Percentiles rank a stretch among this genome's conserved stretches.
phyloP scores from a whole-genome alignment of 352 stramenopile genomes.

The Pythium brassicae region DNA sequence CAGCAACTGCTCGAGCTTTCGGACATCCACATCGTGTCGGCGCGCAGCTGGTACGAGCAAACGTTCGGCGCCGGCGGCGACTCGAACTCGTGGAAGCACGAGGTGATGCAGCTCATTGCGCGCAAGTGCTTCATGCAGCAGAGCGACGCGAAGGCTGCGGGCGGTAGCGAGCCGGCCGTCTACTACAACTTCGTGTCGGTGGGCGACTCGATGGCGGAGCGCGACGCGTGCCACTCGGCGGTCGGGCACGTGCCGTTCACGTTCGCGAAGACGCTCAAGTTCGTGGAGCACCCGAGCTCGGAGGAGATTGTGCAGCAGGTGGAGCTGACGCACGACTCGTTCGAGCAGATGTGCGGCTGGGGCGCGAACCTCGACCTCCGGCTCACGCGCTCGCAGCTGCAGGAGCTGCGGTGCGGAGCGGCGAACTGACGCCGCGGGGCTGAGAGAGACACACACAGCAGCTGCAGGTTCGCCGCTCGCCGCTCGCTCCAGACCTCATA shows the following conservation, averaged over 20 bases:
- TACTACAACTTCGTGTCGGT: slow-evolving; percentile 84
- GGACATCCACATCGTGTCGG: slow-evolving; percentile 85
- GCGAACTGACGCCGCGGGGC: slow-evolving; percentile 6
- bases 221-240: slow-evolving; percentile 74
- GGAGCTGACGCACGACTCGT: slow-evolving; percentile 76
- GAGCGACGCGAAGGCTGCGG: slow-evolving; percentile 3
- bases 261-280: slow-evolving; percentile 86
- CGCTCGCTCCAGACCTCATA: not conserved
- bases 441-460: too few relatives aligned
- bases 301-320: slow-evolving; percentile 84
- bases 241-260: slow-evolving; percentile 57
- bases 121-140: slow-evolving; percentile 67
- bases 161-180: slow-evolving; percentile 14
- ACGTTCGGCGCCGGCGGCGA: slow-evolving; percentile 75
- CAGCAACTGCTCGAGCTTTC: slow-evolving; percentile 58
- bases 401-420: slow-evolving; percentile 46
- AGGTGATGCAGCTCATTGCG: slow-evolving; percentile 85
- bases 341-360: slow-evolving; percentile 85
- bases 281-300: slow-evolving; percentile 72
- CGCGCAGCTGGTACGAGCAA: slow-evolving; percentile 83
- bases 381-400: slow-evolving; percentile 73
- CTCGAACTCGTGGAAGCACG: slow-evolving; percentile 79
- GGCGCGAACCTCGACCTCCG: slow-evolving; percentile 67
- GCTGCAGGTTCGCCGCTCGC: not conserved
- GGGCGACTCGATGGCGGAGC: slow-evolving; percentile 85